These are phyloP conservation scores for Suillus subaureus DNA, from an alignment of 768 basidiomycete genomes.

Conservation along the genomic window DNA sequence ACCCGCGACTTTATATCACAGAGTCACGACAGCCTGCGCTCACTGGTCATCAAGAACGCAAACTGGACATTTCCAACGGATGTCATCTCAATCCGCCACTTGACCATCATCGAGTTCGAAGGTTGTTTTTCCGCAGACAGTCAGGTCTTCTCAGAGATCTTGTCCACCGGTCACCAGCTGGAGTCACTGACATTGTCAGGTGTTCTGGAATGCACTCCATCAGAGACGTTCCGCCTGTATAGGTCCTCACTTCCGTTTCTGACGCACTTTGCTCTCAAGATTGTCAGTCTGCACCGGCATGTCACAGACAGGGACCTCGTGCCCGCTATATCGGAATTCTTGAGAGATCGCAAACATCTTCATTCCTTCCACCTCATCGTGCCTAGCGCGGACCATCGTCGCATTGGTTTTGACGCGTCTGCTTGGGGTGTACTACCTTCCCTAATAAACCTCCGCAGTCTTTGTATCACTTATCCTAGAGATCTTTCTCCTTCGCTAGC, in stretches of 20 bases:
- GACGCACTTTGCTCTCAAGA: slow-evolving; percentile 61
- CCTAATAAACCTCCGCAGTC: slow-evolving; percentile 49
- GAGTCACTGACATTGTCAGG: slow-evolving; percentile 61
- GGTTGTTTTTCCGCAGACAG: slow-evolving; percentile 54
- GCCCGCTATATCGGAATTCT: slow-evolving; percentile 67
- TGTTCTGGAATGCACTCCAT: slow-evolving; percentile 52
- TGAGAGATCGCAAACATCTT: slow-evolving; percentile 56
- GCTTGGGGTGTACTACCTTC: slow-evolving; percentile 73
- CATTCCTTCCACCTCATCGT: slow-evolving; percentile 55
- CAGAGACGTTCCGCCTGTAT: slow-evolving; percentile 50
- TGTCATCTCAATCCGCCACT: slow-evolving; percentile 58
- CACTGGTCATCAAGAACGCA: slow-evolving; percentile 54
- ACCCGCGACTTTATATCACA: slow-evolving; percentile 53
- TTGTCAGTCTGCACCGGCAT: slow-evolving; percentile 45
- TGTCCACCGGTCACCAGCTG: slow-evolving; percentile 62
- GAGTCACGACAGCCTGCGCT: slow-evolving; percentile 54
- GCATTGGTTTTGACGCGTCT: slow-evolving; percentile 67
- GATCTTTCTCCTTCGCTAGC: slow-evolving; percentile 66
- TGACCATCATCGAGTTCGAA: slow-evolving; percentile 63
- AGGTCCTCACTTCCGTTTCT: slow-evolving; percentile 58
- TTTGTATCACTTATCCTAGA: slow-evolving; percentile 64
- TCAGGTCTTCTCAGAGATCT: slow-evolving; percentile 58
- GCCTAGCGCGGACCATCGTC: slow-evolving; percentile 44
- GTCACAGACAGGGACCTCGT: slow-evolving; percentile 62
- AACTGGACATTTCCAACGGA: slow-evolving; percentile 60